Evolutionary conservation across 352 stramenopile genomes (phyloP), one percentile per base, ranked within the genome.

Genomic region (Blastocystis sp.): DNA sequence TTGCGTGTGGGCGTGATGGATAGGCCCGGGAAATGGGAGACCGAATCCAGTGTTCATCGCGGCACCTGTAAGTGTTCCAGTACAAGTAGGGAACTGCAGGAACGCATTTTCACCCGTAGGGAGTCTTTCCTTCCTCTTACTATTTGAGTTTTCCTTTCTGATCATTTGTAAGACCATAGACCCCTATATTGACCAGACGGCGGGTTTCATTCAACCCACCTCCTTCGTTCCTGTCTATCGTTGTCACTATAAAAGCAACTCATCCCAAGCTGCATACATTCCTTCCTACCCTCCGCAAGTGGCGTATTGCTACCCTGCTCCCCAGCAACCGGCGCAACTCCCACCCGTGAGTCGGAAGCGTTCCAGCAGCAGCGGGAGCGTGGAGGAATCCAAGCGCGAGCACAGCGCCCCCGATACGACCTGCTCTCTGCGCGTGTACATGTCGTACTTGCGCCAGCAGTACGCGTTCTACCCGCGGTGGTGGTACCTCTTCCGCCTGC

Each of bases 401-500:
- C 48, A 1, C 48, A 14, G 14, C 48, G 14, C 48, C 6, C 0
- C 48, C 6, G 48, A 57, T 17, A 57, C 48, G 48, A 14, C 48
- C 48, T 57, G n/a, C 34, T 45, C 74, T 28, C 54, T 84, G n/a
- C 74, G 60, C 42, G 60, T 63, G 14, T 84, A 69, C 42, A 84
- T 84, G 45, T 68, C 60, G 1, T 84, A 84, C 43, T 54, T 84
- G 21, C 74, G 74, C 2, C 74, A 84, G 24, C 74, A 84, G 45
- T 84, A 84, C 40, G 74, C 74, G 17, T 84, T 84, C 54, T 84
- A 59, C 21, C 74, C 74, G 43, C 74, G 57, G 19, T 84, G 74
- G 74, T 84, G 74, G 74, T 84, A 68, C 66, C 60, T 84, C 2
- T 84, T 84, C 45, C 74, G 74, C 11, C 38, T 84, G 3, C 52